Evolutionary conservation across 1,284 basidiomycete species (phyloP), one percentile per base, ranked within the genome.

Genomic region (Pisolithus thermaeus): DNA sequence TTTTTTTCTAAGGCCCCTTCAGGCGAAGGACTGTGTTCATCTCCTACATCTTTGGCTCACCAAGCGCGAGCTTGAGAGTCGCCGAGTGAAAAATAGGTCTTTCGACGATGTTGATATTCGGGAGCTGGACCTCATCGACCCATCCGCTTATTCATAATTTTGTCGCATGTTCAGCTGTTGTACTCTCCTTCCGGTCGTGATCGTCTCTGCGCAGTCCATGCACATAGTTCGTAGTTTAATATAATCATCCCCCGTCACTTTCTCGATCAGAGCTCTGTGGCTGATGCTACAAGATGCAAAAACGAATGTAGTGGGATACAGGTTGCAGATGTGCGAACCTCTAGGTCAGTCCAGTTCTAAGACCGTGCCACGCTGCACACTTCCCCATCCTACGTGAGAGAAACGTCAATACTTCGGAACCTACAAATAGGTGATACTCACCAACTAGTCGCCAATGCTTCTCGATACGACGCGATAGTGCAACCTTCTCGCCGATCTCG

Each of bases 371-470:
- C 79, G 74, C 54, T 78, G 77, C 14, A 80, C 78, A 54, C 77
- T 80, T 50, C 79, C 79, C 79, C 78, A 80, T 1, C 78, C 77
- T 79, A 38, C 44, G 16, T 42, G 44, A 28, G 44, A 16, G 1
- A 49, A 3, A 18, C 28, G 30, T 53, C n/a, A 54, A 52, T 38
- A 35, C 12, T n/a, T 51, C 16, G 20, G 22, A 32, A 9, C 16
- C 11, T 7, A 37, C 36, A 18, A 30, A 23, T 3, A 38, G 4
- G 51, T 22, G 32, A 35, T 36, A 77, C 84, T 70, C 58, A 84
- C 87, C 88, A 51, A 91, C 88, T 53, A 91, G 77, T 51, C 88
- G 84, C 96, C 96, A 98, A 75, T 98, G 96, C 76, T 97, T 97
- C 74, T 98, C 93, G 61, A 97, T 96, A 62, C 93, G 79, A 56